These are phyloP conservation scores for Rhypophila decipiens DNA, from an alignment of 495 filamentous ascomycete species.

Conservation along the genomic window DNA sequence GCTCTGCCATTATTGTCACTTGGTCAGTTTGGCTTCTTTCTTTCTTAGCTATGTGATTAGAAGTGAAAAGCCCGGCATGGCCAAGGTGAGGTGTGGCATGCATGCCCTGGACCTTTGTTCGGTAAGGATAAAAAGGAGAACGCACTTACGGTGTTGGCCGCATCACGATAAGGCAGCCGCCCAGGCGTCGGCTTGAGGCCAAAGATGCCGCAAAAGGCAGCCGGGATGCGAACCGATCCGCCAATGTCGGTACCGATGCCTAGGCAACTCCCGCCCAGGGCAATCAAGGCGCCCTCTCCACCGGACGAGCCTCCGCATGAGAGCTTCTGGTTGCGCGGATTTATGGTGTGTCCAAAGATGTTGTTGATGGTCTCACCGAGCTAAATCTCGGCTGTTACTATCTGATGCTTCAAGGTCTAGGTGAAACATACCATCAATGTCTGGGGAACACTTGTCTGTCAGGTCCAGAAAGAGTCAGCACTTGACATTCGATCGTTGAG, in stretches of 20 bases:
- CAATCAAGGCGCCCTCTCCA: constrained; percentile 49
- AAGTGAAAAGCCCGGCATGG: no score
- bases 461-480: neutral
- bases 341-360: constrained; percentile 58
- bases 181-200: constrained; percentile 53
- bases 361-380: constrained; percentile 54
- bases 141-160: constrained; percentile 24
- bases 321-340: constrained; percentile 52
- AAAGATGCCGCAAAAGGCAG: constrained; percentile 53
- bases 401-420: neutral
- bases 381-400: no score
- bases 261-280: constrained; percentile 34
- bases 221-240: constrained; percentile 57
- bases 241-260: constrained; percentile 64
- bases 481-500: neutral
- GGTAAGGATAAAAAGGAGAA: no score
- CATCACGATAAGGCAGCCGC: constrained; percentile 44
- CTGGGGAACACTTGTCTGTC: constrained; percentile 52
- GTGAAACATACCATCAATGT: constrained; percentile 33
- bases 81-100: no score
- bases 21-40: no score
- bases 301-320: constrained; percentile 60
- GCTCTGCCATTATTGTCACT: no score
- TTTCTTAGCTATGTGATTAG: no score
- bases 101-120: no score